Percentiles rank a stretch among this genome's conserved stretches.
These are phyloP conservation scores for Trifolium subterraneum DNA, from an alignment of 306 rosid species.

Conservation along the genomic window DNA sequence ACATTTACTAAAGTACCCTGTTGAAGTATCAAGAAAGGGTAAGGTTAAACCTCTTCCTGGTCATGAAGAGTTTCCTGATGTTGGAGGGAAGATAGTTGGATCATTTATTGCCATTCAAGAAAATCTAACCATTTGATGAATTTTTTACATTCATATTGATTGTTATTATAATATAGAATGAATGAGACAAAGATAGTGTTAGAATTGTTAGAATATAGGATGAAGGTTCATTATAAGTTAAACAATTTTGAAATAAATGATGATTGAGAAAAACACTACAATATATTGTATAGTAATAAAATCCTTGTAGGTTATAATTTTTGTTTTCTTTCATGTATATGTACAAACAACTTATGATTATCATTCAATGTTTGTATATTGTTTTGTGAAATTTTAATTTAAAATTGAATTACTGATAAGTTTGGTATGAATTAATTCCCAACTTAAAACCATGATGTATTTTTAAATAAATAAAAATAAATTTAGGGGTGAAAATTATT, in stretches of 20 bases:
- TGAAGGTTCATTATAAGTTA: conserved; percentile 16
- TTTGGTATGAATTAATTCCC: conserved; percentile 8
- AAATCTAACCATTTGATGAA: conserved; percentile 78
- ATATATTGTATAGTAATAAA: conserved; percentile 25
- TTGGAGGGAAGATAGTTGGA: conserved; percentile 85
- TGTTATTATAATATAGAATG: conserved; percentile 35
- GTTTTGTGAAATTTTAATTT: conserved; percentile 8
- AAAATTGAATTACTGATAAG: background rate
- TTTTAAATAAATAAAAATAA: too few relatives aligned
- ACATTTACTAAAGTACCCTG: conserved; percentile 88
- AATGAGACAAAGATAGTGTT: conserved; percentile 14
- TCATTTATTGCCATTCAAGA: conserved; percentile 92
- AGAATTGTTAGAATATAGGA: background rate
- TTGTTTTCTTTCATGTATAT: background rate
- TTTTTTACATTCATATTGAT: conserved; percentile 17
- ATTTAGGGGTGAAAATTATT: too few relatives aligned
- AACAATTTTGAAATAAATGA: conserved; percentile 40
- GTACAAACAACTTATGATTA: background rate
- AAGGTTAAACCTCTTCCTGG: conserved; percentile 82
- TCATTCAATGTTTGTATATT: background rate
- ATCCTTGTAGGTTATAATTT: background rate
- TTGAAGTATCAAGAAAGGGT: conserved; percentile 77
- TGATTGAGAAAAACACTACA: conserved; percentile 30
- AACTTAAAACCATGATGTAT: background rate
- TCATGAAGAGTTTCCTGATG: conserved; percentile 85